Percentiles rank a stretch among this genome's conserved stretches.
These are phyloP conservation scores for Solanum hybrid DNA, from an alignment of 305 asterid species.

Conservation along the genomic window DNA sequence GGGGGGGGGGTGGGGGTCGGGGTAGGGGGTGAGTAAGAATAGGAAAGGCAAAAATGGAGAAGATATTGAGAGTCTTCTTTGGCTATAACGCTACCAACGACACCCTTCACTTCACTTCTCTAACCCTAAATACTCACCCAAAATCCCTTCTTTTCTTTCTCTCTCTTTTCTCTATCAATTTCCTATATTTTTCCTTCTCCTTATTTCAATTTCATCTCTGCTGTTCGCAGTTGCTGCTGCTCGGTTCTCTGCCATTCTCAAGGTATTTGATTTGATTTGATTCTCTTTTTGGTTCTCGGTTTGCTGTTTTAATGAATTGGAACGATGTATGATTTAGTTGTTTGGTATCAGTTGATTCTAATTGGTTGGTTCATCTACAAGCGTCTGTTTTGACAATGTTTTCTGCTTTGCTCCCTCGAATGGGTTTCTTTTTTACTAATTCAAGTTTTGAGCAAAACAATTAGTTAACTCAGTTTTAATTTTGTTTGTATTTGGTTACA, in stretches of 20 bases:
- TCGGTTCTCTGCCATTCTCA: background rate
- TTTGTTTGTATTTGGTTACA: background rate
- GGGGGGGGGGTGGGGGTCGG: conserved; percentile 1
- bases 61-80: conserved; percentile 55
- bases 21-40: conserved; percentile 11
- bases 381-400: background rate
- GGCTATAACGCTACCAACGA: conserved; percentile 20
- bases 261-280: background rate
- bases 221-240: background rate
- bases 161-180: background rate
- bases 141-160: background rate
- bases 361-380: background rate
- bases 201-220: background rate
- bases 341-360: background rate
- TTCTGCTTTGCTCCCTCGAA: background rate
- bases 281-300: conserved; percentile 1
- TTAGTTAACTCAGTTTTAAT: background rate
- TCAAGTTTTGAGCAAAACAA: background rate
- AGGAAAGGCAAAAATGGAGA: conserved; percentile 71
- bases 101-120: conserved; percentile 28
- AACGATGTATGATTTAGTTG: background rate
- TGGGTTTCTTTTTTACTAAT: background rate
- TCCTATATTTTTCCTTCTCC: background rate
- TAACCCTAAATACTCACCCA: conserved; percentile 16
- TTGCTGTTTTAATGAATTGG: background rate